Conservation (phyloP, 169 alveolate genomes). For the Plasmodium berghei region DNA sequence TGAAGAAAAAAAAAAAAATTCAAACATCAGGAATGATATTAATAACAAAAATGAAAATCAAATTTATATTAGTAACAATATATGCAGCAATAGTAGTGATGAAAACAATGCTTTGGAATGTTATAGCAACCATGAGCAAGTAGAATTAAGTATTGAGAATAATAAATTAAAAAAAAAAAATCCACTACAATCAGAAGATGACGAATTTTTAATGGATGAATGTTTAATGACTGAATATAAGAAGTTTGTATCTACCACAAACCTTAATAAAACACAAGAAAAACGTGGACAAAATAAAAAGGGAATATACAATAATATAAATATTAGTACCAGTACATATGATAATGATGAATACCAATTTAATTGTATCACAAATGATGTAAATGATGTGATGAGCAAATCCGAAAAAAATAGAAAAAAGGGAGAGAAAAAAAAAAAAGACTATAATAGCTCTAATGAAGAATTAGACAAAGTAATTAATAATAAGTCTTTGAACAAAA, state of each 20-base stretch:
- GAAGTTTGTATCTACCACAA: conserved; percentile 6
- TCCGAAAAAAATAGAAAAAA: neutral
- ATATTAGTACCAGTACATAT: no score
- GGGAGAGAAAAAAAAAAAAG: neutral
- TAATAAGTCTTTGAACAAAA: neutral
- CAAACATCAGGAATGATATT: neutral
- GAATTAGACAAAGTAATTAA: neutral
- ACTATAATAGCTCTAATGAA: neutral
- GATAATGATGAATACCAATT: neutral
- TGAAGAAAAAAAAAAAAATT: neutral
- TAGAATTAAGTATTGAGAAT: neutral
- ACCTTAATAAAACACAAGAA: conserved; percentile 9
- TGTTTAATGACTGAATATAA: conserved; percentile 39
- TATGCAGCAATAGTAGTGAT: neutral
- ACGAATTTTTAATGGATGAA: conserved; percentile 28
- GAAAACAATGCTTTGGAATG: neutral
- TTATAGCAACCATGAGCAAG: neutral
- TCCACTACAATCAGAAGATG: conserved; percentile 2
- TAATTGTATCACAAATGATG: neutral
- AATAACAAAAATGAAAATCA: neutral
- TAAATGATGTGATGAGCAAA: neutral
- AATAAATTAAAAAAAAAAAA: neutral
- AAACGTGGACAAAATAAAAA: neutral
- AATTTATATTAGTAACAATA: neutral
- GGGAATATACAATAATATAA: neutral